phyloP scores from a whole-genome alignment of 2,329 filamentous ascomycete genomes.

The Neobulgaria alba region DNA sequence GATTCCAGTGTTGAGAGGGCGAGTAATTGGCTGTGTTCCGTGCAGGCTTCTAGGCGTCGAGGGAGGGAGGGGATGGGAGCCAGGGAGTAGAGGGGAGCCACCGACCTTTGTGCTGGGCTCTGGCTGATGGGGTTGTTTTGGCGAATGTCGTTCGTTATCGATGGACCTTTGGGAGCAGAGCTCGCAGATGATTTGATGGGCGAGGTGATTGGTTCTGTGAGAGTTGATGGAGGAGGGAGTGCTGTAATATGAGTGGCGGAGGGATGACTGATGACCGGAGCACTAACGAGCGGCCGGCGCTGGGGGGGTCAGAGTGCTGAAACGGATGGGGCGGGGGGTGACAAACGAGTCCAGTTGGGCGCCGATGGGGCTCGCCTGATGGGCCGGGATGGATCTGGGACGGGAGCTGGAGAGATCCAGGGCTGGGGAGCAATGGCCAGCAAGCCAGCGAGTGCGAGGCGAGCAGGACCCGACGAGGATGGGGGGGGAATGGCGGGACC shows the following conservation, averaged over 20 bases:
- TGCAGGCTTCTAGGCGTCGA: constrained; percentile 12
- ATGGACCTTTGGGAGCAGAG: constrained; percentile 8
- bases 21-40: constrained; percentile 23
- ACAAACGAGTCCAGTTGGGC: neutral
- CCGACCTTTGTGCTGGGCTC: neutral
- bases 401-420: no score
- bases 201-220: constrained; percentile 17
- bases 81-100: neutral
- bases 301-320: neutral
- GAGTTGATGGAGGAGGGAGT: constrained; percentile 12
- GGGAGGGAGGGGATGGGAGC: constrained; percentile 1
- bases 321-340: neutral
- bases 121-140: constrained; percentile 4
- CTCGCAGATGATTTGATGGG: constrained; percentile 17
- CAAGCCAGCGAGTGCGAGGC: neutral
- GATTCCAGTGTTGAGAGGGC: constrained; percentile 9
- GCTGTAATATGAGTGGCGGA: neutral
- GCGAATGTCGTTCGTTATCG: constrained; percentile 12
- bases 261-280: neutral
- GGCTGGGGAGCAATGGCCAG: no score
- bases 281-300: neutral
- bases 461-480: no score
- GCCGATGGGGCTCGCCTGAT: no score
- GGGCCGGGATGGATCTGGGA: no score
- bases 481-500: no score